Evolutionary conservation across 805 yeast genomes (phyloP), one percentile per base, ranked within the genome.

Genomic region (Starmera caribaea): DNA sequence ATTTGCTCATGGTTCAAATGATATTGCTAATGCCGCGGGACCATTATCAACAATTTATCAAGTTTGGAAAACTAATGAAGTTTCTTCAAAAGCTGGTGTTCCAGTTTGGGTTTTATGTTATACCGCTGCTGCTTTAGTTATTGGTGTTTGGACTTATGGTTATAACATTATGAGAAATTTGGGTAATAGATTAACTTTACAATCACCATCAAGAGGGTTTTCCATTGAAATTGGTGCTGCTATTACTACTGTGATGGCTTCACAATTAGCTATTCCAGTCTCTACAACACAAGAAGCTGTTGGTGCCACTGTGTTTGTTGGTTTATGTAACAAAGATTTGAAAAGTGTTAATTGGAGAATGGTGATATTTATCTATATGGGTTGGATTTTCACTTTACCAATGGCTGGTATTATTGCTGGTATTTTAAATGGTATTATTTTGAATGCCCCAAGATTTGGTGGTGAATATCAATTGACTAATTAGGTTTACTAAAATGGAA

Each of bases 1-100:
- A 2, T 80, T 82, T 58, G 85, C 89, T 7, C 90, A 81, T 54
- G 90, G 90, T 41, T 79, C 90, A 32, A 81, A 81, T 54, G 90
- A 81, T 61, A 79, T 82, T 45, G 71, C 87, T 37, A 81, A 81
- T 50, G 88, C 90, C 31, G 73, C 83, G 28, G 89, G 87, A 47
- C 89, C 90, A 29, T 66, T 79, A 49, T 63, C 87, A 35, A 70
- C 87, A 12, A 71, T 81, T 16, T 81, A 77, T 56, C 59, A 67
- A 34, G 65, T 77, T 21, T 81, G 88, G 87, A 57, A 57, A 16
- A 59, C 74, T 30, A 74, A 77, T 48, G 54, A 62, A 4, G 63
- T 66, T 37, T 45, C 51, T 5, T 15, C 45, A 2, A 74, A 77
- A 51, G 57, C 80, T 30, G 74, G 70, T 11, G 82, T 79, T 30